phyloP scores from a whole-genome alignment of 495 filamentous ascomycete species.

The Aspergillus conjunctus region DNA sequence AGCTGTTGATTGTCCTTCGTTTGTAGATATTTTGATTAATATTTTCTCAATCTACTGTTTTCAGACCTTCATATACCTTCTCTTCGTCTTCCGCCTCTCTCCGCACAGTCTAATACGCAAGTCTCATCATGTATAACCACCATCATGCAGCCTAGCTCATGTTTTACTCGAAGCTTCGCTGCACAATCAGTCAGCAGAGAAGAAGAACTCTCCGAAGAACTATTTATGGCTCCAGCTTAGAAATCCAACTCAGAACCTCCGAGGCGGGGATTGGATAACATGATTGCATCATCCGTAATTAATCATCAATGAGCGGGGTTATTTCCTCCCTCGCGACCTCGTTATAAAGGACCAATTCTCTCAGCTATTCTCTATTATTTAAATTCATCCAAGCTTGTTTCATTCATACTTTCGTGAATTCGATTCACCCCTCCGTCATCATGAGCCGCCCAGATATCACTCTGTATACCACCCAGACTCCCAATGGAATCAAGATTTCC shows the following conservation, averaged over 20 bases:
- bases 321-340: background rate
- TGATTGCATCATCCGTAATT: background rate
- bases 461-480: conserved; percentile 54
- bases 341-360: background rate
- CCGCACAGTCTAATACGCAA: no score
- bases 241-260: background rate
- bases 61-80: background rate
- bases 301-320: background rate
- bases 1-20: background rate
- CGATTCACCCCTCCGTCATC: conserved; percentile 5
- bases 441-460: conserved; percentile 47
- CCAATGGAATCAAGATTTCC: conserved; percentile 71
- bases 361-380: background rate
- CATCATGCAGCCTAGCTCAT: no score
- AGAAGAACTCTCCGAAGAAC: no score
- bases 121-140: no score
- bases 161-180: no score
- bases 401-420: background rate
- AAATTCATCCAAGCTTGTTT: background rate
- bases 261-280: background rate
- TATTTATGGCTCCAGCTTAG: background rate
- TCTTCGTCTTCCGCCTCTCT: background rate
- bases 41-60: background rate
- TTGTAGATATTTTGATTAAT: background rate
- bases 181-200: no score